Base-by-base conservation (phyloP, 2,329 filamentous ascomycete genomes). In the Pleomassaria siparia region DNA sequence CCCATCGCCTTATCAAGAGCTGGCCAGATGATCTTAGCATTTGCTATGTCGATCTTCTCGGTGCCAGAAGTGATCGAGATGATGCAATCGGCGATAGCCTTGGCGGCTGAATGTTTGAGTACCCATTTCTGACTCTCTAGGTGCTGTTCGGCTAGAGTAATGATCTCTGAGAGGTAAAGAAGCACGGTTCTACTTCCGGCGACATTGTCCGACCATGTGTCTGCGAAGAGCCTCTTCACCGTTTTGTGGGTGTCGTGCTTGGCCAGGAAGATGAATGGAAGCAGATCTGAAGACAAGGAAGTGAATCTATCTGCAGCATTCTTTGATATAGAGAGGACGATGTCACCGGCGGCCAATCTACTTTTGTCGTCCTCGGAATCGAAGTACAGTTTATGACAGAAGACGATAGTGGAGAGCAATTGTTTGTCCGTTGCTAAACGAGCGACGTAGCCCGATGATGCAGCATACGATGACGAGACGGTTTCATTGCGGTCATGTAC, bases 401-500 rank as follows among this genome's bases (percentile, higher is more conserved):
- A 82, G 4, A 74, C 62, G 39, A 81, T 75, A 3, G 81, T 78
- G 32, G 77, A 73, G 18, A 84, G 63, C 12, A 85, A 72, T 53
- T 80, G 78, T 53, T 80, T 79, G 55, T 84, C 80, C 1, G 79
- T 79, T n/a, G 80, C 80, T 10, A 82, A 63, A 16, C 83, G 83
- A 58, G 94, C 80, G 46, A 97, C 78, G 66, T 97, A 97, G 0
- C 92, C 94, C 18, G 90, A 83, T 2, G 91, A 86, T 44, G 85
- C 85, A 16, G 91, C 92, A 67, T 96, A 99, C 2, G 88, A 88
- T 52, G 88, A 87, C 63, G 88, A 91, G 47, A 96, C 91, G 15
- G 95, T 94, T 59, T 96, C 91, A 63, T 99, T 99, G 54, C 88
- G 86, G 67, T 99, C 94, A 41, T 96, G 80, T 1, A 91, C 83